Base-by-base conservation (phyloP, 257 asterid genomes). In the Leonotis leonurus region DNA sequence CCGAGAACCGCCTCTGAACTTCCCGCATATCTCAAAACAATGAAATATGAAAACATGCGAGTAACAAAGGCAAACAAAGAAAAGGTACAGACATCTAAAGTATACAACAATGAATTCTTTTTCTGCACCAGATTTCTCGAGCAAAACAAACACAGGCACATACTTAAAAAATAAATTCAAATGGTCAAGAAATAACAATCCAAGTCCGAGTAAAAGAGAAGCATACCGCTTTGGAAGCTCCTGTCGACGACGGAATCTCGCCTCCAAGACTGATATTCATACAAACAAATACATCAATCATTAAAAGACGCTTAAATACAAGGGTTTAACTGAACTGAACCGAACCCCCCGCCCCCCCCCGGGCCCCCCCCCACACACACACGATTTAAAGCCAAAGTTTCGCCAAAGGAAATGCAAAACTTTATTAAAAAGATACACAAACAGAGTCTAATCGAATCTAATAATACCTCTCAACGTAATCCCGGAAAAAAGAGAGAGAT, bases 191-290 rank as follows among this genome's bases (percentile, higher is more conserved):
- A 46, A 52, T 2, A 41, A 8, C 21, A 27, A 16, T 6, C 18
- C 9, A n/a, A 70, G 36, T 30, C 69, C 6, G 43, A 54, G 30
- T 13, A 6, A 36, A 35, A 33, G 35, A 51, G 24, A 43, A 39
- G n/a, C 52, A 36, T 80, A 91, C 98, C 83, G 68, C 66, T 72
- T 80, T 80, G 62, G 26, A 39, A 56, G 69, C 81, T 4, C 74
- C 72, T 2, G 70, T 76, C 9, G 83, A 51, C 4, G 81, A 64
- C 24, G 97, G 99, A 74, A 93, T 73, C 81, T 75, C 65, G 62
- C 95, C 99, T 59, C 99, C 99, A 13, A 93, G 87, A 64, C 99
- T 93, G 84, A 63, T 67, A 56, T 60, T 14, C 2, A 25, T 16
- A 49, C 8, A 44, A 37, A 32, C 30, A 37, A 52, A 10, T 7